phyloP scores from a whole-genome alignment of 306 rosid genomes.

The Lupinus albus region DNA sequence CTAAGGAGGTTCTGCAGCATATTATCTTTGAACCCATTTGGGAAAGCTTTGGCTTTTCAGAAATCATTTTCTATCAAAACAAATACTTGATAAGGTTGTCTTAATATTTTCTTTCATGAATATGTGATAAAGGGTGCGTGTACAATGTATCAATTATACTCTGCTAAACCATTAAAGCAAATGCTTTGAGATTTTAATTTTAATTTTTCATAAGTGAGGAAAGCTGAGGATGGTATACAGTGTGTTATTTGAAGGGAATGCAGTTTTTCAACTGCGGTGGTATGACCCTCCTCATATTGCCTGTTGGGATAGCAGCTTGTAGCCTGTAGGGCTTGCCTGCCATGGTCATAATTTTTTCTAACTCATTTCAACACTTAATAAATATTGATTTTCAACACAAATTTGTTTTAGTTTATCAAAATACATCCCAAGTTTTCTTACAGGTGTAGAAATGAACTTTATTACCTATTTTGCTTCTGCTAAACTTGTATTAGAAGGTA shows the following conservation, averaged over 20 bases:
- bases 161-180: background rate
- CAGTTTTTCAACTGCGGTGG: background rate
- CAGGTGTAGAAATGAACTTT: no score
- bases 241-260: background rate
- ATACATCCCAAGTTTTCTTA: background rate
- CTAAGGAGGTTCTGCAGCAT: background rate
- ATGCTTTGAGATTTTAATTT: background rate
- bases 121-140: background rate
- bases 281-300: background rate
- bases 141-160: background rate
- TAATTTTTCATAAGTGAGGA: background rate
- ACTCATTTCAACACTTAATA: conserved; percentile 10
- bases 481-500: conserved; percentile 25
- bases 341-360: conserved; percentile 5
- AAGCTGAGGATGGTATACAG: background rate
- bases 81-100: background rate
- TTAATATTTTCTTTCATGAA: background rate
- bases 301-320: background rate
- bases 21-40: background rate
- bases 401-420: conserved; percentile 23
- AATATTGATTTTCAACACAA: conserved; percentile 21
- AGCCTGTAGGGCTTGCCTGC: background rate
- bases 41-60: background rate
- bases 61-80: background rate
- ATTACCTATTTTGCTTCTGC: conserved; percentile 18